Conservation (phyloP, 352 stramenopile species). For the Pythium volutum region DNA sequence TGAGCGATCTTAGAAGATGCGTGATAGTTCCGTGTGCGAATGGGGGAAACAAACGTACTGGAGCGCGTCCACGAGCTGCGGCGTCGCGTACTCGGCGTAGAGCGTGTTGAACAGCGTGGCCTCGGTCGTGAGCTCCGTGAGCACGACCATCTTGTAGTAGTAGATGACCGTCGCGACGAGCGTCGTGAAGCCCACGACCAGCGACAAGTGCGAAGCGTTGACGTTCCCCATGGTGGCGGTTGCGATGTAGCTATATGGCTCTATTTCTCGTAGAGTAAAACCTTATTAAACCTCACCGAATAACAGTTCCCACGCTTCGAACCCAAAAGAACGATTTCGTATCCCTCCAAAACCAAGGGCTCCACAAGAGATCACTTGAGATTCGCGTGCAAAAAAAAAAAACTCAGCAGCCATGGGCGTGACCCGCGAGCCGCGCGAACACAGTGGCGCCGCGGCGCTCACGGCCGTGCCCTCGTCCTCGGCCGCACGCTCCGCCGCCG, state of each 20-base stretch:
- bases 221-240: constrained; percentile 20
- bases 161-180: constrained; percentile 60
- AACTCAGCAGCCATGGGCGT: too few species aligned
- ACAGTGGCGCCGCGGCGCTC: too few species aligned
- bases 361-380: too few species aligned
- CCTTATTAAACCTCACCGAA: too few species aligned
- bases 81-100: constrained; percentile 63
- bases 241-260: constrained; percentile 11
- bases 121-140: constrained; percentile 69
- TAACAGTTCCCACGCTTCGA: background rate
- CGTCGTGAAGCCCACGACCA: constrained; percentile 54
- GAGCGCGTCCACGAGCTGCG: constrained; percentile 54
- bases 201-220: constrained; percentile 30
- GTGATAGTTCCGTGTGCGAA: too few species aligned
- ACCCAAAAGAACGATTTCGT: background rate
- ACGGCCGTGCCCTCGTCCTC: too few species aligned
- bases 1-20: background rate
- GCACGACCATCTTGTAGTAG: constrained; percentile 72
- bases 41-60: constrained; percentile 45
- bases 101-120: constrained; percentile 74
- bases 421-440: too few species aligned
- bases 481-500: too few species aligned
- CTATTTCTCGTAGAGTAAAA: background rate
- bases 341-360: too few species aligned
- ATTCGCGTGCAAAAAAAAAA: too few species aligned